Percentiles rank a stretch among this genome's conserved stretches.
These are phyloP conservation scores for Leptomonas pyrrhocoris DNA, from an alignment of 208 protist genomes.

Conservation along the genomic window DNA sequence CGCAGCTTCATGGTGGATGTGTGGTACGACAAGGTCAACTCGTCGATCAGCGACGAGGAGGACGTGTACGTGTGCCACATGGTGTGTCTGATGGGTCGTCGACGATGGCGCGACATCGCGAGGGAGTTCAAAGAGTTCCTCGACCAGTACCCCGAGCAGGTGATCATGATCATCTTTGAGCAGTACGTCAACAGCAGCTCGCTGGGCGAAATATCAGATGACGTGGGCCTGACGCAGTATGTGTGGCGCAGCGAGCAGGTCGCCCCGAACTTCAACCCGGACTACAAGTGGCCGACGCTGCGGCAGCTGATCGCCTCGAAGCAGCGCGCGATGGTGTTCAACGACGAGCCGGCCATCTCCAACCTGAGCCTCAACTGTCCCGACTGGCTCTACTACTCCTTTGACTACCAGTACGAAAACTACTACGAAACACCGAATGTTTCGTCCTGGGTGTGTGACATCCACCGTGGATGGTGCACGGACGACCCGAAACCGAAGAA, in stretches of 20 bases:
- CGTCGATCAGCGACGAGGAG: slow-evolving; percentile 25
- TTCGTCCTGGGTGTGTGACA: slow-evolving; percentile 29
- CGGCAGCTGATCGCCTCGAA: slow-evolving; percentile 26
- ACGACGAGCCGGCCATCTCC: slow-evolving; percentile 22
- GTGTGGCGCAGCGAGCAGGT: slow-evolving; percentile 38
- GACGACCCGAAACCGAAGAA: background rate
- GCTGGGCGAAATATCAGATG: slow-evolving; percentile 27
- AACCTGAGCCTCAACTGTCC: slow-evolving; percentile 5
- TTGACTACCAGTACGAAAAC: slow-evolving; percentile 46
- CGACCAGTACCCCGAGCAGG: slow-evolving; percentile 31
- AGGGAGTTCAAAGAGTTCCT: slow-evolving; percentile 36
- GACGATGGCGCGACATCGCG: slow-evolving; percentile 19
- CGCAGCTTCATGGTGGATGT: slow-evolving; percentile 56
- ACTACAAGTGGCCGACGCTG: slow-evolving; percentile 45
- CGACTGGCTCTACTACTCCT: slow-evolving; percentile 46
- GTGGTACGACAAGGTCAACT: slow-evolving; percentile 46
- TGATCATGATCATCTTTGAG: slow-evolving; percentile 47
- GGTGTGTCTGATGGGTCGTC: slow-evolving; percentile 33
- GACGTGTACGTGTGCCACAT: slow-evolving; percentile 46
- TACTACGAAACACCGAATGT: slow-evolving; percentile 27
- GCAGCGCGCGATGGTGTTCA: slow-evolving; percentile 43
- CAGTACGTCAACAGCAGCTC: slow-evolving; percentile 49
- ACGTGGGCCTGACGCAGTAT: slow-evolving; percentile 35
- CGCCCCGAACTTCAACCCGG: slow-evolving; percentile 34
- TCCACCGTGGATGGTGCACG: slow-evolving; percentile 45